phyloP scores from a whole-genome alignment of 441 rosid species.

The Populus tomentosa region DNA sequence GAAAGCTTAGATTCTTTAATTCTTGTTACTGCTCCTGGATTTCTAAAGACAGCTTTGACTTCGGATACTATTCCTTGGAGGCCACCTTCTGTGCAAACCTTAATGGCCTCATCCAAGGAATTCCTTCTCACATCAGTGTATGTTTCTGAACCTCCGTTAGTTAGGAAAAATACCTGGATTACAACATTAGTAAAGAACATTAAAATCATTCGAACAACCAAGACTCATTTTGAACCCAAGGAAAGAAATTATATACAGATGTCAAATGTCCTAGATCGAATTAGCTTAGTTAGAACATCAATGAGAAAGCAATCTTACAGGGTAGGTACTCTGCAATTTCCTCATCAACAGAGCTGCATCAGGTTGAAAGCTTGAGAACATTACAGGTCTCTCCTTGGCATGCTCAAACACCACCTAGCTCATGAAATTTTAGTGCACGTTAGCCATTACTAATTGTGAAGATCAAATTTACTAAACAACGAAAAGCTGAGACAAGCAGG shows the following conservation, averaged over 20 bases:
- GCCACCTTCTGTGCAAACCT: constrained; percentile 64
- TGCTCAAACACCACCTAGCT: constrained; percentile 53
- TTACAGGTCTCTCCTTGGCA: constrained; percentile 53
- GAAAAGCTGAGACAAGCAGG: neutral
- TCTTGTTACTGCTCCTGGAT: constrained; percentile 60
- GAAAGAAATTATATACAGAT: neutral
- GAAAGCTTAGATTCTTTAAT: constrained; percentile 70
- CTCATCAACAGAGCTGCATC: constrained; percentile 74
- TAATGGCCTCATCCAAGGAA: constrained; percentile 72
- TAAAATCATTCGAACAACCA: neutral
- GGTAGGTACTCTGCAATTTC: constrained; percentile 63
- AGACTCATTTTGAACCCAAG: neutral
- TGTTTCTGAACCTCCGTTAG: constrained; percentile 66
- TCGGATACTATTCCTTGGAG: constrained; percentile 88
- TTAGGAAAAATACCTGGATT: constrained; percentile 69
- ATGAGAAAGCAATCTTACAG: constrained; percentile 37
- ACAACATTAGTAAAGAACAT: neutral
- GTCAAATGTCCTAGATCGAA: neutral
- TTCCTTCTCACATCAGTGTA: constrained; percentile 66
- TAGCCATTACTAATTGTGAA: neutral
- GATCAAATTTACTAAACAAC: neutral
- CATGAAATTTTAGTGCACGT: neutral
- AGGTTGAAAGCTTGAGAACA: constrained; percentile 84
- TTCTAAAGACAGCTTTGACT: constrained; percentile 61
- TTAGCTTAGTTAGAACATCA: neutral